Base-by-base conservation (phyloP, 768 basidiomycete species). In the Serendipita sp. region DNA sequence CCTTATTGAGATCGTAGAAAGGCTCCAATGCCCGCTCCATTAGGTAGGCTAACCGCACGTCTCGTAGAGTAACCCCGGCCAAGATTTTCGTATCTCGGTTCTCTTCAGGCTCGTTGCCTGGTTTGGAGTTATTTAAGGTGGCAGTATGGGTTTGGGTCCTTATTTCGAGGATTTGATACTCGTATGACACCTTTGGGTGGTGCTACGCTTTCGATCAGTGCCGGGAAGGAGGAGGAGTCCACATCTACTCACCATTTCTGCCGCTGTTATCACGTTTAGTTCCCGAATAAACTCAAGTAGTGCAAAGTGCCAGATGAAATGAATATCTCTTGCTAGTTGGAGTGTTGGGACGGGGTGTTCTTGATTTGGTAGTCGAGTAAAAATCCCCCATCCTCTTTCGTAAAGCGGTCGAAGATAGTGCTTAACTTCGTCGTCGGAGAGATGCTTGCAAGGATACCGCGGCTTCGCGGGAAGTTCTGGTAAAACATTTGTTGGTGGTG, bases 21-120 rank as follows among this genome's bases (percentile, higher is more conserved):
- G 18, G 55, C 8, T 27, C n/a, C 27, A 60, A 34, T 23, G 33
- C 33, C 8, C 34, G 27, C 36, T 83, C 80, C n/a, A 78, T 67
- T 11, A 72, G 71, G 5, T 71, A 70, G 5, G 80, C 82, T 37
- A 82, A 70, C 52, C 81, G 79, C 36, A 81, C 64, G 66, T 84
- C 83, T 34, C 79, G 79, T 3, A 72, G 68, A 0, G 82, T 82
- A 48, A 83, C 75, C 11, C 80, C 78, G 0, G 80, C 62, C 27
- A 62, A 27, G 58, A 45, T 64, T 11, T 48, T 31, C 27, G 16
- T 15, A 2, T 46, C 23, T n/a, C 53, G 31, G 34, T 29, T 23
- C 31, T 67, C 63, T 18, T 63, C 29, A 3, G 44, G 27, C 40
- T 50, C 44, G 43, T 67, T 33, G 18, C 27, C 18, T 23, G 50